These are phyloP conservation scores for Skeletonema menzelii DNA, from an alignment of 108 stramenopile genomes.

Conservation along the genomic window DNA sequence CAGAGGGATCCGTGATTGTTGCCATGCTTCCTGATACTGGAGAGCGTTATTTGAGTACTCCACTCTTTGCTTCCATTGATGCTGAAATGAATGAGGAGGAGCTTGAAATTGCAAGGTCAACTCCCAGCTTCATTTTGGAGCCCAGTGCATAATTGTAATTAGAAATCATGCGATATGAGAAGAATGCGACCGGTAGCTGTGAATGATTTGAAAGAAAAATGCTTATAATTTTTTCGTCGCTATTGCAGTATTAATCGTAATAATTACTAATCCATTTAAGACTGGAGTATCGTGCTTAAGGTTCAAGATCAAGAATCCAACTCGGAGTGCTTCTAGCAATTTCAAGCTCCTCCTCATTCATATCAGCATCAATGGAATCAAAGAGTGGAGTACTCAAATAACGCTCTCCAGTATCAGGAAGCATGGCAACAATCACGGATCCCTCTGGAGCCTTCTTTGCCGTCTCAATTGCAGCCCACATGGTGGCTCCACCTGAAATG, in stretches of 20 bases:
- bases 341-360: slow-evolving; percentile 77
- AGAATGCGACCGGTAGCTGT: too few relatives aligned
- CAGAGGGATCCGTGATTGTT: slow-evolving; percentile 62
- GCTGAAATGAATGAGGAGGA: slow-evolving; percentile 88
- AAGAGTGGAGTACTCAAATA: slow-evolving; percentile 84
- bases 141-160: neutral
- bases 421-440: slow-evolving; percentile 63
- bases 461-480: slow-evolving; percentile 71
- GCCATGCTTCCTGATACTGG: slow-evolving; percentile 83
- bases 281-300: too few relatives aligned
- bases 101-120: slow-evolving; percentile 55
- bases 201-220: too few relatives aligned
- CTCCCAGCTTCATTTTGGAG: slow-evolving; percentile 52
- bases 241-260: too few relatives aligned
- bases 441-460: slow-evolving; percentile 73
- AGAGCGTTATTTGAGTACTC: slow-evolving; percentile 83
- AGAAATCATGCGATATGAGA: too few relatives aligned
- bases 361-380: slow-evolving; percentile 70
- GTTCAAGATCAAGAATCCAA: too few relatives aligned
- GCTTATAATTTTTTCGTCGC: too few relatives aligned
- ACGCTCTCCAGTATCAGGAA: slow-evolving; percentile 86
- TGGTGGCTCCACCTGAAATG: slow-evolving; percentile 69
- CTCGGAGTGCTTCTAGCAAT: slow-evolving; percentile 28
- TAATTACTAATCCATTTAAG: too few relatives aligned
- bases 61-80: slow-evolving; percentile 67